A percentile compares a stretch with the other conserved stretches of the same genome.
These are phyloP conservation scores for Plectosphaerella plurivora DNA, from an alignment of 2,329 filamentous ascomycete genomes.

Conservation along the genomic window DNA sequence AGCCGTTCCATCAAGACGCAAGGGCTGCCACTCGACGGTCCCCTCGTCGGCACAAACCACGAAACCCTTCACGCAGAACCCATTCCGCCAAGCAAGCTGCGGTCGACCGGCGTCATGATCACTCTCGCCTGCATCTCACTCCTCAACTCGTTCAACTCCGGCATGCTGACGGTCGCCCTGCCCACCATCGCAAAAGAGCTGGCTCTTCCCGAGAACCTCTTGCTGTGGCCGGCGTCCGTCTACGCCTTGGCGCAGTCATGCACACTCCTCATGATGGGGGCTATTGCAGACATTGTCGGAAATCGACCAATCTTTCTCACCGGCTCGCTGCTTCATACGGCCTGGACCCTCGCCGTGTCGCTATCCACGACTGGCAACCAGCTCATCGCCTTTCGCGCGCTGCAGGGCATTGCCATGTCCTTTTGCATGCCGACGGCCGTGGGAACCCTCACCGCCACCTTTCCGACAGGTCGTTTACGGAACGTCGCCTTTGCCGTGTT, in stretches of 20 bases:
- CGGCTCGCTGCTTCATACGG: slow-evolving; percentile 24
- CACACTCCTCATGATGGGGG: slow-evolving; percentile 29
- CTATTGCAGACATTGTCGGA: slow-evolving; percentile 30
- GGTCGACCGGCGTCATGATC: slow-evolving; percentile 17
- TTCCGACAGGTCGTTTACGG: slow-evolving; percentile 27
- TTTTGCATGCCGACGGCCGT: slow-evolving; percentile 33
- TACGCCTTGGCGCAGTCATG: slow-evolving; percentile 21
- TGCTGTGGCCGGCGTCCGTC: slow-evolving; percentile 26
- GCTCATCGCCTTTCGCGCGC: slow-evolving; percentile 29
- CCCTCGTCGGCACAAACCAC: too few species aligned
- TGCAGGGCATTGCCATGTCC: slow-evolving; percentile 28
- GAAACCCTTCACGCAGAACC: neutral
- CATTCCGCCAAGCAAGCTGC: neutral
- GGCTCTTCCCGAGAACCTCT: slow-evolving; percentile 19
- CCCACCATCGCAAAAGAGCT: slow-evolving; percentile 32
- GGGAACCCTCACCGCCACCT: slow-evolving; percentile 29
- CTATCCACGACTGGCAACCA: slow-evolving; percentile 27
- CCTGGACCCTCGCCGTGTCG: slow-evolving; percentile 27
- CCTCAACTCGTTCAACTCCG: slow-evolving; percentile 30
- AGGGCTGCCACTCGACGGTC: too few species aligned
- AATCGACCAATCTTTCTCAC: slow-evolving; percentile 26
- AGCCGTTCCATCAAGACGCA: too few species aligned
- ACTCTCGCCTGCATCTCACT: slow-evolving; percentile 28
- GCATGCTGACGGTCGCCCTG: slow-evolving; percentile 29
- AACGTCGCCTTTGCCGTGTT: slow-evolving; percentile 39